A percentile compares a stretch with the other conserved stretches of the same genome.
Evolutionary conservation across 2,329 filamentous ascomycete genomes (phyloP).

Genomic region (Neopestalotiopsis sp.): DNA sequence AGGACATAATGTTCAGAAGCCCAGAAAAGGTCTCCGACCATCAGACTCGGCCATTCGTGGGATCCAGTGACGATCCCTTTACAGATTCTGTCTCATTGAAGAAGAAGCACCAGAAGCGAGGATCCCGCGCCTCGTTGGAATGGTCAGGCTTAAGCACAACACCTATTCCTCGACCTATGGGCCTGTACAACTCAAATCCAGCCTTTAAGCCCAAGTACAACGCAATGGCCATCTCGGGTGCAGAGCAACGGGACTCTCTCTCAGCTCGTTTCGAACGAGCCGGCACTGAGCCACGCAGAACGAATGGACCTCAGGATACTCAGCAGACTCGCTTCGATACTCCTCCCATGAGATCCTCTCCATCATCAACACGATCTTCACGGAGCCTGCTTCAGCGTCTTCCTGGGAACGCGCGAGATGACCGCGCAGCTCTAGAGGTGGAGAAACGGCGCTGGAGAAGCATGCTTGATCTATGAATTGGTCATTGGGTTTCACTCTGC

Average conservation of each 20-base stretch:
- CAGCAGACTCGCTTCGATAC: no score
- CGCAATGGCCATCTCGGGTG: background rate
- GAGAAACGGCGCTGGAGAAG: constrained; percentile 3
- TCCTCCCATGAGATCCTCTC: no score
- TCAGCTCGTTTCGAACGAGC: background rate
- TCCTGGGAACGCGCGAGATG: background rate
- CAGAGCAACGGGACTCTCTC: background rate
- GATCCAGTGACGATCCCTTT: background rate
- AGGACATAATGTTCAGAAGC: background rate
- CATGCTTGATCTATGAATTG: constrained; percentile 1
- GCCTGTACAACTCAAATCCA: background rate
- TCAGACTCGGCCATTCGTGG: background rate
- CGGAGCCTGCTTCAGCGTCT: background rate
- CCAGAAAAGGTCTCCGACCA: background rate
- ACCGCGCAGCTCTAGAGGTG: background rate
- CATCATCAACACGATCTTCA: background rate
- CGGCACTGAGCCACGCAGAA: background rate
- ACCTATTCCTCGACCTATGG: background rate
- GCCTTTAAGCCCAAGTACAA: background rate
- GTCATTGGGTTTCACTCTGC: background rate
- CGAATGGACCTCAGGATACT: background rate
- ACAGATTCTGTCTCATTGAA: background rate
- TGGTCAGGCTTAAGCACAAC: background rate
- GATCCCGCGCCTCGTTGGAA: background rate
- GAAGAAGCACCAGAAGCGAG: background rate